A percentile compares a stretch with the other conserved stretches of the same genome.
Conservation (phyloP, 495 filamentous ascomycete genomes). For the Aspergillus taichungensis region DNA sequence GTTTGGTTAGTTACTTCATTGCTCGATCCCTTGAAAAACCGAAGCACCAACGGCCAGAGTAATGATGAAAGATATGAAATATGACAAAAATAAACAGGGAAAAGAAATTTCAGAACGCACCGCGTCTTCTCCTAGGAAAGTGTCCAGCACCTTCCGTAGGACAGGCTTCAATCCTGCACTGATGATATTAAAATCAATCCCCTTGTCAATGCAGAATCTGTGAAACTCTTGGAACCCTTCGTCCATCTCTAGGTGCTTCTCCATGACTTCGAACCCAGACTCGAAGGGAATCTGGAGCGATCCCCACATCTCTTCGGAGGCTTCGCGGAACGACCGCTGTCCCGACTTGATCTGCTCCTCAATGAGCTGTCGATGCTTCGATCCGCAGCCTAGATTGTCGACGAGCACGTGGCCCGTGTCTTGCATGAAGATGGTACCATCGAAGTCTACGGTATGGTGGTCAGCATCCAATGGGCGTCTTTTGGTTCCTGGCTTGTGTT, state of each 20-base stretch:
- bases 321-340: conserved; percentile 61
- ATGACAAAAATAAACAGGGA: not conserved
- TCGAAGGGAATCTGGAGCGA: conserved; percentile 61
- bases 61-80: no score
- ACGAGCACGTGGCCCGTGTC: conserved; percentile 70
- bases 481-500: not conserved
- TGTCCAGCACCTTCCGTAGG: conserved; percentile 51
- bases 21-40: no score
- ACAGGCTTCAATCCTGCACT: conserved; percentile 64
- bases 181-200: conserved; percentile 67
- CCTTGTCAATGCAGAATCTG: conserved; percentile 52
- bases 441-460: conserved; percentile 46
- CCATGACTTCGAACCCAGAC: conserved; percentile 65
- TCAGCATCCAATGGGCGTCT: no score
- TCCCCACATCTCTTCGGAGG: conserved; percentile 71
- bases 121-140: conserved; percentile 54
- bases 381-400: conserved; percentile 58
- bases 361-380: conserved; percentile 43
- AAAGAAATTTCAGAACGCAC: conserved; percentile 13
- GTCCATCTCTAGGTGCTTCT: conserved; percentile 55
- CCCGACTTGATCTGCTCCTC: conserved; percentile 61
- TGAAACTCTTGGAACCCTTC: conserved; percentile 59
- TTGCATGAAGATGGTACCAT: conserved; percentile 74
- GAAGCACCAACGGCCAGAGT: no score
- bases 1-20: no score